Conservation (phyloP, 164 flowering plant species). For the Chimonanthus praecox region DNA sequence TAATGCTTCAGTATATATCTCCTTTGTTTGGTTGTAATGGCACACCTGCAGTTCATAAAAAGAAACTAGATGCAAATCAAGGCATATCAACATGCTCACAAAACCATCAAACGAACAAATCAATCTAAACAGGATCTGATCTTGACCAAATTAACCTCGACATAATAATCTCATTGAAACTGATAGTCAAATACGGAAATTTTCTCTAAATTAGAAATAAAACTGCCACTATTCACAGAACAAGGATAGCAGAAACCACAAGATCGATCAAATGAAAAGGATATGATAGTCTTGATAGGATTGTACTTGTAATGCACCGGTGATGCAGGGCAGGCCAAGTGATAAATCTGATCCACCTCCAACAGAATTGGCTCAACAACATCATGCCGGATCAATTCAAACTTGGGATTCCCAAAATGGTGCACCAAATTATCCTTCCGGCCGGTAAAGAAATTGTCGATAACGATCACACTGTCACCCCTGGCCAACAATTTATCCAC, state of each 20-base stretch:
- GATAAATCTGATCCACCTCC: conserved; percentile 98
- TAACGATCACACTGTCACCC: conserved; percentile 84
- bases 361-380: conserved; percentile 94
- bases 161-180: no score
- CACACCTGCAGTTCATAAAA: no score
- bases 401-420: conserved; percentile 72
- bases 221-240: neutral
- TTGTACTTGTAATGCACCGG: conserved; percentile 96
- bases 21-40: no score
- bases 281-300: conserved; percentile 95
- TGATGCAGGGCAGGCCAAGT: conserved; percentile 94
- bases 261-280: conserved; percentile 29
- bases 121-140: no score
- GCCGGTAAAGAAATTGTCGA: conserved; percentile 95
- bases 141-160: no score
- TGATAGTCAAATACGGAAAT: neutral
- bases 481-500: conserved; percentile 78
- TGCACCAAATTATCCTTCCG: conserved; percentile 91
- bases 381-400: conserved; percentile 91
- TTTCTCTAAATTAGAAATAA: no score
- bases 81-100: no score
- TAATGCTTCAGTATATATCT: no score
- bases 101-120: no score
- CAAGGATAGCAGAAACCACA: neutral
- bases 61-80: no score